Conservation (phyloP, 768 basidiomycete species). For the Panellus pusillus region DNA sequence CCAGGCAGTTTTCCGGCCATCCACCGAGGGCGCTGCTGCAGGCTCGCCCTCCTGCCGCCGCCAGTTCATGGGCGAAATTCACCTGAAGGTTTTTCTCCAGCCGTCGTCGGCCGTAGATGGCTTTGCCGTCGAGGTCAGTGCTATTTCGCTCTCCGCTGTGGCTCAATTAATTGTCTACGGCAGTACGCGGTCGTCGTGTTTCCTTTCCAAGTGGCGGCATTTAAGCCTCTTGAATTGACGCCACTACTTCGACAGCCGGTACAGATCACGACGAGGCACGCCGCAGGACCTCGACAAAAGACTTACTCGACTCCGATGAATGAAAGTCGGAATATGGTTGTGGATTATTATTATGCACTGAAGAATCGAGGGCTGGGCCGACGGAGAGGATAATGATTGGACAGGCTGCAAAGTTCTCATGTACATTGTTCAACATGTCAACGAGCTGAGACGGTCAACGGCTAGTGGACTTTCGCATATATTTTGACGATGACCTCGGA, state of each 20-base stretch:
- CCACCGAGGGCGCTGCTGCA: constrained; percentile 10
- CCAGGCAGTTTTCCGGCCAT: constrained; percentile 18
- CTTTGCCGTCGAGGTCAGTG: constrained; percentile 12
- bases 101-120: constrained; percentile 9
- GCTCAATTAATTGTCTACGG: not conserved
- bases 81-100: constrained; percentile 7
- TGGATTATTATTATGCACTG: constrained; percentile 20
- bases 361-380: not conserved
- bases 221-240: constrained; percentile 9
- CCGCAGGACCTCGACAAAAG: constrained; percentile 11
- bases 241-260: constrained; percentile 12
- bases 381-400: too few species aligned
- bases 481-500: too few species aligned
- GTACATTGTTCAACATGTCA: too few species aligned
- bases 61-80: constrained; percentile 20
- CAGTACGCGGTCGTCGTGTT: constrained; percentile 21
- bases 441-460: too few species aligned
- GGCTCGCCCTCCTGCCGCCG: constrained; percentile 5
- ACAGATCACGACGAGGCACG: constrained; percentile 17
- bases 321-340: constrained; percentile 1
- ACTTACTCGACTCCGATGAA: constrained; percentile 13
- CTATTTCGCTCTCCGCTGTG: not conserved
- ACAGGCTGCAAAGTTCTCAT: not conserved
- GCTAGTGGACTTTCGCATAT: too few species aligned
- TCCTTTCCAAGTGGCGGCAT: constrained; percentile 15